Evolutionary conservation across 768 basidiomycete species (phyloP).

Genomic region (Kwoniella heveanensis): DNA sequence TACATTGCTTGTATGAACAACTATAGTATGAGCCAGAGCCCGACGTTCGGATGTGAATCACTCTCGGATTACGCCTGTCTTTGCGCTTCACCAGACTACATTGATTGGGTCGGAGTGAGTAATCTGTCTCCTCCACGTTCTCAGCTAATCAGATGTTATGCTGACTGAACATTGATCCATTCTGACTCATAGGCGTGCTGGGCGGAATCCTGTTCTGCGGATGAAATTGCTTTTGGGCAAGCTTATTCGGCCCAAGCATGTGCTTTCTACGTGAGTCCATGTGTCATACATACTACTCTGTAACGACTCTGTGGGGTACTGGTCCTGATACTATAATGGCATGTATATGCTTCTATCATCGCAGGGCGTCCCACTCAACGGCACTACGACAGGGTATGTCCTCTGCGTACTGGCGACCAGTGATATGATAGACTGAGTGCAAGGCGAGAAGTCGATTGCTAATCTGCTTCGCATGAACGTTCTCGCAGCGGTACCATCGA

Average conservation of each 20-base stretch:
- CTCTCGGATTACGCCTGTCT: constrained; percentile 31
- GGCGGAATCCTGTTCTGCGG: constrained; percentile 23
- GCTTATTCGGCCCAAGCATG: constrained; percentile 31
- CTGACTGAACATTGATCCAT: neutral
- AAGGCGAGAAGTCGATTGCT: too few species aligned
- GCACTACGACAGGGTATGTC: constrained; percentile 3
- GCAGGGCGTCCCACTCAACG: constrained; percentile 15
- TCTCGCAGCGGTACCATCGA: neutral
- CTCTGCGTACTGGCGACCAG: neutral
- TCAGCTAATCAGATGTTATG: too few species aligned
- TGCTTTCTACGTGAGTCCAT: constrained; percentile 22
- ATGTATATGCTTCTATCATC: too few species aligned
- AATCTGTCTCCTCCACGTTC: neutral
- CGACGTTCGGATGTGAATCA: constrained; percentile 20
- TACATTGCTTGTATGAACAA: too few species aligned
- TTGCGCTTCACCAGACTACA: constrained; percentile 25
- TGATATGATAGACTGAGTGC: neutral
- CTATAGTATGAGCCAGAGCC: constrained; percentile 24
- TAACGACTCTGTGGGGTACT: too few species aligned
- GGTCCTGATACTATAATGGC: too few species aligned
- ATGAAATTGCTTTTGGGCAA: constrained; percentile 23
- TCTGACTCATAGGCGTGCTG: constrained; percentile 25
- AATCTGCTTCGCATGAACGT: neutral
- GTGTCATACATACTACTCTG: neutral
- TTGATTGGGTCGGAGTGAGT: constrained; percentile 35